phyloP scores from a whole-genome alignment of 345 rosid species.

The Ceriops zippeliana region DNA sequence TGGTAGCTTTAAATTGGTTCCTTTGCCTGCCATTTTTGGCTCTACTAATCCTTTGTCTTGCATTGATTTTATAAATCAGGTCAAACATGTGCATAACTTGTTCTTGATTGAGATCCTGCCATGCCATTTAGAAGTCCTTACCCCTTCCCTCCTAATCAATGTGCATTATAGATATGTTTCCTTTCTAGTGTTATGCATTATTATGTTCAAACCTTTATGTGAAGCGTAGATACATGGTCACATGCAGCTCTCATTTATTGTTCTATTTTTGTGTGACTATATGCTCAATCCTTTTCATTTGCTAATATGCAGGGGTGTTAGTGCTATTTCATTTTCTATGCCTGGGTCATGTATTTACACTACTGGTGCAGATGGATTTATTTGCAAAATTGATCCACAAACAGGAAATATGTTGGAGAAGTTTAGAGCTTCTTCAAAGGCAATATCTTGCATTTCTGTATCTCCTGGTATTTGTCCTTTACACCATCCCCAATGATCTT shows the following conservation, averaged over 20 bases:
- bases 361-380: conserved; percentile 91
- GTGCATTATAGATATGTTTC: background rate
- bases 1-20: no score
- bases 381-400: conserved; percentile 71
- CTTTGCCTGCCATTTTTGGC: no score
- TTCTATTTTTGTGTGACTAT: background rate
- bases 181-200: background rate
- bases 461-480: conserved; percentile 57
- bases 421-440: conserved; percentile 68
- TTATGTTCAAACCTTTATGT: background rate
- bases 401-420: conserved; percentile 62
- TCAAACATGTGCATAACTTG: no score
- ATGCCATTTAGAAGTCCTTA: no score
- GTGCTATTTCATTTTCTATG: conserved; percentile 66
- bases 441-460: conserved; percentile 68
- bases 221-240: background rate
- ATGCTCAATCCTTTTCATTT: background rate
- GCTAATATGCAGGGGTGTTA: conserved; percentile 70
- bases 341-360: conserved; percentile 57
- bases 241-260: background rate
- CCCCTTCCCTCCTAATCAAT: background rate
- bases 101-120: no score
- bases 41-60: no score
- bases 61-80: no score
- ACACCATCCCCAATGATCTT: conserved; percentile 1